Percentiles rank a stretch among this genome's conserved stretches.
Evolutionary conservation across 2,329 filamentous ascomycete genomes (phyloP).

Genomic region (Ciborinia camelliae): DNA sequence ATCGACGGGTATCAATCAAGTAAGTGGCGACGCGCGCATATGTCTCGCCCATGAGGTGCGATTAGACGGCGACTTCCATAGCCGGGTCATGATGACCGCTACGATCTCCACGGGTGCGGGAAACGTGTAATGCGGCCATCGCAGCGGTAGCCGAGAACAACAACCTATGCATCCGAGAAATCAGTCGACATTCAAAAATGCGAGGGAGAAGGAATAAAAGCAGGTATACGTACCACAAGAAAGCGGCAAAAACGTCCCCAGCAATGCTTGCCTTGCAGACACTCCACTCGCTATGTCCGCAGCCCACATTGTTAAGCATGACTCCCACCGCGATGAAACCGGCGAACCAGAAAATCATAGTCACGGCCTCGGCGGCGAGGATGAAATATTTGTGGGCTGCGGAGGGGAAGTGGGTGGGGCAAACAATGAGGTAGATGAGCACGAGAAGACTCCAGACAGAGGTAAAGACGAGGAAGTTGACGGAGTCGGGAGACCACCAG

Average conservation of each 20-base stretch:
- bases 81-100: slow-evolving; percentile 26
- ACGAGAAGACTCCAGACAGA: slow-evolving; percentile 72
- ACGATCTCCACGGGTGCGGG: slow-evolving; percentile 37
- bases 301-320: slow-evolving; percentile 52
- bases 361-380: slow-evolving; percentile 65
- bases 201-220: background rate
- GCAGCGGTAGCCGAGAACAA: slow-evolving; percentile 49
- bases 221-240: slow-evolving; percentile 46
- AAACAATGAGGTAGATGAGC: slow-evolving; percentile 65
- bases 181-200: background rate
- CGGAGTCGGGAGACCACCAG: slow-evolving; percentile 48
- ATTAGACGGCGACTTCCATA: slow-evolving; percentile 23
- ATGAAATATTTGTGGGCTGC: slow-evolving; percentile 63
- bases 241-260: slow-evolving; percentile 46
- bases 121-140: slow-evolving; percentile 47
- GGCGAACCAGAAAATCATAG: slow-evolving; percentile 86
- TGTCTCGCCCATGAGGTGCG: background rate
- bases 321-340: slow-evolving; percentile 76
- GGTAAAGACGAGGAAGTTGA: slow-evolving; percentile 79
- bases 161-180: slow-evolving; percentile 41
- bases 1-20: background rate
- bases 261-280: slow-evolving; percentile 36
- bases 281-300: slow-evolving; percentile 45
- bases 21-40: background rate
- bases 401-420: slow-evolving; percentile 59